These are phyloP conservation scores for Colletotrichum tropicale DNA, from an alignment of 2,329 filamentous ascomycete genomes.

Conservation along the genomic window DNA sequence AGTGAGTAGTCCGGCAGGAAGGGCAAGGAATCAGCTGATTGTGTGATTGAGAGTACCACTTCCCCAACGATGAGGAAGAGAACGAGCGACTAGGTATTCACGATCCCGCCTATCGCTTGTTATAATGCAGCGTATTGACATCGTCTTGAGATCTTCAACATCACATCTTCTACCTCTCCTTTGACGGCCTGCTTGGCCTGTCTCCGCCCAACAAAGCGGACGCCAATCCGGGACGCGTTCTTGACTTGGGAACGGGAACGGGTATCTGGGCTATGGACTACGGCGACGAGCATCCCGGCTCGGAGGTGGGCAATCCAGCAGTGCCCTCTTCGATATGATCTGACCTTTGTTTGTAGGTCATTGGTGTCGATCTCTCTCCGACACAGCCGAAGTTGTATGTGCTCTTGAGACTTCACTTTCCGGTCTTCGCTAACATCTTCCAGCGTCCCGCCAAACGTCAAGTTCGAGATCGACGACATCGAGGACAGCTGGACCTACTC, in stretches of 20 bases:
- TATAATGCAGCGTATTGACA: not conserved
- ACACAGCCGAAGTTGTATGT: slow-evolving; percentile 42
- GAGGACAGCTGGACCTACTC: slow-evolving; percentile 30
- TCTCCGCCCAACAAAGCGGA: slow-evolving; percentile 16
- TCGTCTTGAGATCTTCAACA: slow-evolving; percentile 51
- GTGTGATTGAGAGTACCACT: slow-evolving; percentile 16
- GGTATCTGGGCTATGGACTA: slow-evolving; percentile 44
- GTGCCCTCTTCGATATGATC: not conserved
- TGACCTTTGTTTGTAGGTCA: slow-evolving; percentile 23
- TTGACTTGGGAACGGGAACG: slow-evolving; percentile 32
- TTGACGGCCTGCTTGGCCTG: slow-evolving; percentile 29
- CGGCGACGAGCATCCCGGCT: slow-evolving; percentile 39
- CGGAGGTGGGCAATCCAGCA: slow-evolving; percentile 22
- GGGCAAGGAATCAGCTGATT: not conserved
- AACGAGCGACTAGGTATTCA: slow-evolving; percentile 16
- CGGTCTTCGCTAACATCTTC: not conserved
- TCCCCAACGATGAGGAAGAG: slow-evolving; percentile 21
- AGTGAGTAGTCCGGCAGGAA: not conserved
- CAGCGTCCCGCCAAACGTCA: slow-evolving; percentile 43
- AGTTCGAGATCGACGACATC: slow-evolving; percentile 44
- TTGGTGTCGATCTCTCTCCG: slow-evolving; percentile 43
- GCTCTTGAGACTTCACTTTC: not conserved
- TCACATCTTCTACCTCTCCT: slow-evolving; percentile 53
- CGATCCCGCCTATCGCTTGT: rapidly evolving
- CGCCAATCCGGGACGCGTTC: slow-evolving; percentile 19